phyloP scores from a whole-genome alignment of 148 eudicot genomes.

The Diospyros lotus region DNA sequence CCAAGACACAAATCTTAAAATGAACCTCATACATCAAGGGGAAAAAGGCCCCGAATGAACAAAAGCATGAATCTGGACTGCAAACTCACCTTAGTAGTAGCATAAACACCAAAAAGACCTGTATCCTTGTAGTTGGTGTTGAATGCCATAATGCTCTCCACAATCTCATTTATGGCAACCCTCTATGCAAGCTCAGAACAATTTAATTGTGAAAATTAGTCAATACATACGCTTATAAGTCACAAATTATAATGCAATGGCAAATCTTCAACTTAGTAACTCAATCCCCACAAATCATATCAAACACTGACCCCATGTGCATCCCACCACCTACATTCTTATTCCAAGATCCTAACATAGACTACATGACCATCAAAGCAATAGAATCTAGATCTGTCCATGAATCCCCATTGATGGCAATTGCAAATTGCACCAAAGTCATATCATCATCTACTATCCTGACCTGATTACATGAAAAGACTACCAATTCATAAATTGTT shows the following conservation, averaged over 20 bases:
- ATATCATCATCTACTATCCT: constrained; percentile 76
- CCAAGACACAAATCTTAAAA: too few relatives aligned
- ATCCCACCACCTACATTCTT: constrained; percentile 70
- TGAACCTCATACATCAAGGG: too few relatives aligned
- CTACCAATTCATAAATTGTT: not conserved
- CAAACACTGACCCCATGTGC: constrained; percentile 58
- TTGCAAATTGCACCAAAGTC: constrained; percentile 75
- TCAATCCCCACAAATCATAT: too few relatives aligned
- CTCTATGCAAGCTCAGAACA: constrained; percentile 34
- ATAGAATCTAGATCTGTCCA: constrained; percentile 93
- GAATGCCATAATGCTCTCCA: constrained; percentile 85
- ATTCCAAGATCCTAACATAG: constrained; percentile 80
- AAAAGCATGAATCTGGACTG: too few relatives aligned
- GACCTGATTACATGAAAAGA: constrained; percentile 35
- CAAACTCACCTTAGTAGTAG: constrained; percentile 66
- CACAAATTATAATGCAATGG: too few relatives aligned
- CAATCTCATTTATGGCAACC: constrained; percentile 65
- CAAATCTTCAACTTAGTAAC: too few relatives aligned
- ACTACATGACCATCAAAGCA: constrained; percentile 84
- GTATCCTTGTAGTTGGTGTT: constrained; percentile 85
- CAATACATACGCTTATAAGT: too few relatives aligned
- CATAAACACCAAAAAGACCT: constrained; percentile 86
- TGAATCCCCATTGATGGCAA: constrained; percentile 82
- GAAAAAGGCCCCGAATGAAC: too few relatives aligned
- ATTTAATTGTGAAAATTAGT: too few relatives aligned